These are phyloP conservation scores for Aspergillus wentii DNA, from an alignment of 495 filamentous ascomycete species.

Conservation along the genomic window DNA sequence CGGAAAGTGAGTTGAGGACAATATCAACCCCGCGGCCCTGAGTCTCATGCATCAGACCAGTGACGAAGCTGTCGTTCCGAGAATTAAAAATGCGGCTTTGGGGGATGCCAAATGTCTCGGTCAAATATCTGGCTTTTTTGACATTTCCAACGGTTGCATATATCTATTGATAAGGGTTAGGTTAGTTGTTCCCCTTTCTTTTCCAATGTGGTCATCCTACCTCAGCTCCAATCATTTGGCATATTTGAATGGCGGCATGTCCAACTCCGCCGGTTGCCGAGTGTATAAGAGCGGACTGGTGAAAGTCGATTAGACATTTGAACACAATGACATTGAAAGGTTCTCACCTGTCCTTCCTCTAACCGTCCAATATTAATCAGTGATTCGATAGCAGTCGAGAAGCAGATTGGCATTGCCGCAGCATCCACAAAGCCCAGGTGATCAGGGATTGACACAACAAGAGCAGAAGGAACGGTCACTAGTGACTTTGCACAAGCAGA, in stretches of 20 bases:
- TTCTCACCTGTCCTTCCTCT: conserved; percentile 15
- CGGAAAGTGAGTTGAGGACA: conserved; percentile 46
- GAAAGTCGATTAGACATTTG: too few relatives aligned
- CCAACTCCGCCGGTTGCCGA: conserved; percentile 22
- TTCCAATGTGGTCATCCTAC: too few relatives aligned
- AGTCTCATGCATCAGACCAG: conserved; percentile 42
- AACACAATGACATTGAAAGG: too few relatives aligned
- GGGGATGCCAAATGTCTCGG: conserved; percentile 26
- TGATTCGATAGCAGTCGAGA: conserved; percentile 31
- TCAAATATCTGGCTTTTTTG: conserved; percentile 35
- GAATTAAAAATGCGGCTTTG: conserved; percentile 46
- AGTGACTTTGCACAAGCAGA: background rate
- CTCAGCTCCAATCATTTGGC: conserved; percentile 13
- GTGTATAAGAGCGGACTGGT: conserved; percentile 18
- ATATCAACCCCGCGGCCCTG: conserved; percentile 43
- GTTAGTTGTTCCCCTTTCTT: too few relatives aligned
- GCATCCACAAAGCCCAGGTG: conserved; percentile 21
- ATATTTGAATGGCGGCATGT: conserved; percentile 17
- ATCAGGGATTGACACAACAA: conserved; percentile 16
- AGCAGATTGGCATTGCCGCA: conserved; percentile 36
- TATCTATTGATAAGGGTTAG: too few relatives aligned
- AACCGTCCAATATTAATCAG: conserved; percentile 23
- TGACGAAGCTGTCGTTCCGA: conserved; percentile 36
- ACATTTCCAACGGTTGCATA: conserved; percentile 44
- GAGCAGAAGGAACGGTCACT: background rate